Percentiles rank a stretch among this genome's conserved stretches.
phyloP scores from a whole-genome alignment of 108 stramenopile genomes.

The Skeletonema costatum region DNA sequence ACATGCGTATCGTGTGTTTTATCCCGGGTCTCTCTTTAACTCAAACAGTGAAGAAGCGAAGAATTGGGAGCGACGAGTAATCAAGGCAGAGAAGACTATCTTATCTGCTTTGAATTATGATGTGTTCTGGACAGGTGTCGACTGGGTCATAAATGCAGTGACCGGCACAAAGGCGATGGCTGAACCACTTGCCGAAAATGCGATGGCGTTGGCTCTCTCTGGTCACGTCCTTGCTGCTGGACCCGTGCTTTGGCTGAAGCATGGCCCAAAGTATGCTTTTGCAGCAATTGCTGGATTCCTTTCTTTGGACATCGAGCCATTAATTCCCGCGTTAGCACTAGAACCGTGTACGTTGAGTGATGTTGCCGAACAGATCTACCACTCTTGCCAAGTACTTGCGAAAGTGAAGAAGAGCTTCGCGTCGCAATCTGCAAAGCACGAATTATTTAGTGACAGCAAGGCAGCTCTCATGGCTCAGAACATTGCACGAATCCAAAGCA shows the following conservation, averaged over 20 bases:
- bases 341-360: slow-evolving; percentile 71
- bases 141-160: slow-evolving; percentile 64
- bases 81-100: slow-evolving; percentile 65
- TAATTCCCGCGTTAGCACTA: slow-evolving; percentile 66
- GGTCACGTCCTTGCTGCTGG: slow-evolving; percentile 80
- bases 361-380: slow-evolving; percentile 66
- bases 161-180: slow-evolving; percentile 44
- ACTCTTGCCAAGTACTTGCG: slow-evolving; percentile 41
- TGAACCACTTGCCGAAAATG: slow-evolving; percentile 58
- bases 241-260: slow-evolving; percentile 74
- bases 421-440: slow-evolving; percentile 33
- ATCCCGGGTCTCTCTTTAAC: slow-evolving; percentile 68
- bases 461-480: slow-evolving; percentile 22
- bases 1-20: slow-evolving; percentile 73
- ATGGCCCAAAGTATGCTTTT: slow-evolving; percentile 81
- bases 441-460: slow-evolving; percentile 41
- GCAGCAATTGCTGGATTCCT: slow-evolving; percentile 76
- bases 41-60: slow-evolving; percentile 68
- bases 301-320: slow-evolving; percentile 52
- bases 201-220: slow-evolving; percentile 60
- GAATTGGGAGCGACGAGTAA: slow-evolving; percentile 75
- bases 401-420: slow-evolving; percentile 44
- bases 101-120: slow-evolving; percentile 70
- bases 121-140: slow-evolving; percentile 78
- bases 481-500: slow-evolving; percentile 45